phyloP scores from a whole-genome alignment of 2,329 filamentous ascomycete genomes.

The Penicillium polonicum region DNA sequence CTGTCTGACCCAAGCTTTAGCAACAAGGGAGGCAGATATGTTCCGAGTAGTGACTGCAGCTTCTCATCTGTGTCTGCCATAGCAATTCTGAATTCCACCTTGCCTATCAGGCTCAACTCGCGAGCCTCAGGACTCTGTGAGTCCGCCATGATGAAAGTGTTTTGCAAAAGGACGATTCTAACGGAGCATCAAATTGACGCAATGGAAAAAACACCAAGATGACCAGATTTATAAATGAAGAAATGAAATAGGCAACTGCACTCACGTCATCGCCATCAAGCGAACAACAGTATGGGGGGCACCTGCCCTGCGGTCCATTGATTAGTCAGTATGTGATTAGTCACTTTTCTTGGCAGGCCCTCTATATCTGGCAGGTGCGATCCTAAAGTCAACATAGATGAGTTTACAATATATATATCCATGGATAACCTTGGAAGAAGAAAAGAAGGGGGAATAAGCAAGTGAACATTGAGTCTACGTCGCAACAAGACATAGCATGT shows the following conservation, averaged over 20 bases:
- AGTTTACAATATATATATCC: not conserved
- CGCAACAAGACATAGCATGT: not conserved
- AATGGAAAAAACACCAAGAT: not conserved
- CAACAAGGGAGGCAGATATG: conserved; percentile 76
- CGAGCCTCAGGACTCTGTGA: conserved; percentile 51
- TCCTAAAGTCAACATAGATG: not conserved
- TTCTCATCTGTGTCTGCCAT: conserved; percentile 81
- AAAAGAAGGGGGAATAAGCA: not conserved
- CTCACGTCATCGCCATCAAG: conserved; percentile 9
- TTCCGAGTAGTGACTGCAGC: conserved; percentile 72
- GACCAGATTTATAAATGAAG: not conserved
- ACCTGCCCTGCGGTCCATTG: not conserved
- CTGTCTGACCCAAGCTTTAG: conserved; percentile 83
- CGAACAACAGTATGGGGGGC: conserved; percentile 1
- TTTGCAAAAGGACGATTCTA: conserved; percentile 1
- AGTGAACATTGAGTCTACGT: not conserved
- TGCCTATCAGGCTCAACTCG: conserved; percentile 79
- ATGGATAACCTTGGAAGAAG: not conserved
- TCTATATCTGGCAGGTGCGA: not conserved
- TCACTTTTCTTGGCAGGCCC: not conserved
- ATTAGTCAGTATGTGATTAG: conserved; percentile 3
- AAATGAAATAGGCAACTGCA: conserved; percentile 8
- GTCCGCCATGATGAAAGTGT: conserved; percentile 32
- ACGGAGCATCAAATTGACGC: conserved; percentile 6
- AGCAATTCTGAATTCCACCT: conserved; percentile 80